A percentile compares a stretch with the other conserved stretches of the same genome.
Conservation (phyloP, 352 stramenopile genomes). For the Phytophthora ramorum region DNA sequence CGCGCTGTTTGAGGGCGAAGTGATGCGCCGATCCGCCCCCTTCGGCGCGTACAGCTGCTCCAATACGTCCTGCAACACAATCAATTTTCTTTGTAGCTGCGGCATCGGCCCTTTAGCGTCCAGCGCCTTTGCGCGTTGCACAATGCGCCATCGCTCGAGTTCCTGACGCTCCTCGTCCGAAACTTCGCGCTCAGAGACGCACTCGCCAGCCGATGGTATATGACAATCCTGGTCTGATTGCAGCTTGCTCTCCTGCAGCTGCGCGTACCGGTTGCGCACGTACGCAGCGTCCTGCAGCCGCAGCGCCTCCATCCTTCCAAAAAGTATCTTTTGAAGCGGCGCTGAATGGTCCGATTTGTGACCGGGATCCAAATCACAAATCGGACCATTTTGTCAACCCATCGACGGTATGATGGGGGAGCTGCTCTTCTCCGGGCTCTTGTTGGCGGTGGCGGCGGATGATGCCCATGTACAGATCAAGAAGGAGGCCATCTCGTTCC, state of each 20-base stretch:
- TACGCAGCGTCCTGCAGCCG: slow-evolving; percentile 50
- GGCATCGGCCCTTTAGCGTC: slow-evolving; percentile 33
- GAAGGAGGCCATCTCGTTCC: slow-evolving; percentile 72
- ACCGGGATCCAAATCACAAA: neutral
- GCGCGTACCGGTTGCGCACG: slow-evolving; percentile 56
- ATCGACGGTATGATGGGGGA: slow-evolving; percentile 25
- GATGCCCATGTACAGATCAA: slow-evolving; percentile 68
- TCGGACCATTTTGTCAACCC: neutral
- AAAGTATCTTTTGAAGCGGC: slow-evolving; percentile 27
- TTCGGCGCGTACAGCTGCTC: slow-evolving; percentile 31
- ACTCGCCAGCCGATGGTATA: neutral
- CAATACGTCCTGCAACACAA: slow-evolving; percentile 42
- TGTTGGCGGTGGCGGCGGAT: slow-evolving; percentile 60
- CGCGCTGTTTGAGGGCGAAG: slow-evolving; percentile 25
- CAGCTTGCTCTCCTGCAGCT: slow-evolving; percentile 36
- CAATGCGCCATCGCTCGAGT: slow-evolving; percentile 22
- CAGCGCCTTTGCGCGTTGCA: slow-evolving; percentile 31
- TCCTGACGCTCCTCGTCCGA: slow-evolving; percentile 14
- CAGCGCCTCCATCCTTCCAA: slow-evolving; percentile 63
- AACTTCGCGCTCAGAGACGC: slow-evolving; percentile 2
- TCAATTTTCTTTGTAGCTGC: slow-evolving; percentile 49
- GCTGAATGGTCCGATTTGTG: neutral
- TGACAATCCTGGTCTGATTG: slow-evolving; percentile 1
- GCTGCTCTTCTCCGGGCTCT: slow-evolving; percentile 69
- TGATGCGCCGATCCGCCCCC: slow-evolving; percentile 10